Evolutionary conservation across 257 asterid species (phyloP).

Genomic region (Mentha longifolia): DNA sequence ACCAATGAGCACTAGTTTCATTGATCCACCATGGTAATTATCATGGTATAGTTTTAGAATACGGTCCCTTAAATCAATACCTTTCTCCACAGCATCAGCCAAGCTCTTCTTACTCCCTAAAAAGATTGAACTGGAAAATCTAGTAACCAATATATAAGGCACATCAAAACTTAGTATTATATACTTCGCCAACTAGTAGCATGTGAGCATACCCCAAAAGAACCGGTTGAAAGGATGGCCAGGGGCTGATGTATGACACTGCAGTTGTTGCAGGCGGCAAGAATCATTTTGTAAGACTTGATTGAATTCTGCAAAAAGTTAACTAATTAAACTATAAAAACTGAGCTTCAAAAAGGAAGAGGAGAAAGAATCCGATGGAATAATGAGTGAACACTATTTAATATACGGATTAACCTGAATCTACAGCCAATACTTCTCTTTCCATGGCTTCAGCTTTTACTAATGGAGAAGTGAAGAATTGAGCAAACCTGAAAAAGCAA

Average conservation of each 20-base stretch:
- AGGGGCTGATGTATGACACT: slow-evolving; percentile 77
- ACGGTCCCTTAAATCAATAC: slow-evolving; percentile 80
- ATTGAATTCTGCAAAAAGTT: slow-evolving; percentile 73
- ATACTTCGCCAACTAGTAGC: slow-evolving; percentile 19
- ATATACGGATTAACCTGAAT: slow-evolving; percentile 70
- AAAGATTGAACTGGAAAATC: slow-evolving; percentile 31
- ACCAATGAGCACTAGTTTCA: slow-evolving; percentile 94
- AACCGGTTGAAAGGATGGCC: slow-evolving; percentile 88
- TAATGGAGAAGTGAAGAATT: slow-evolving; percentile 84
- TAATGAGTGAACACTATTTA: background rate
- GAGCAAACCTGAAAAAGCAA: slow-evolving; percentile 77
- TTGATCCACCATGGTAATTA: slow-evolving; percentile 75
- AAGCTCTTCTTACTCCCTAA: slow-evolving; percentile 96
- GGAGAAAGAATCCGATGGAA: background rate
- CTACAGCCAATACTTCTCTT: slow-evolving; percentile 92
- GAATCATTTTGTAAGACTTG: slow-evolving; percentile 87
- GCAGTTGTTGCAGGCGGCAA: slow-evolving; percentile 88
- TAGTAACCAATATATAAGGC: slow-evolving; percentile 23
- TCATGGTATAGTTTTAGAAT: slow-evolving; percentile 75
- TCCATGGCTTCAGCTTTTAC: slow-evolving; percentile 98
- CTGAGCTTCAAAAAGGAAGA: slow-evolving; percentile 33
- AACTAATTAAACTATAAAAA: slow-evolving; percentile 26
- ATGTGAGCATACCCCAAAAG: slow-evolving; percentile 72
- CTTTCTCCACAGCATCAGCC: slow-evolving; percentile 86
- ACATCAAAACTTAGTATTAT: slow-evolving; percentile 25